phyloP scores from a whole-genome alignment of 2,329 filamentous ascomycete species.

The Podosphaera xanthii region DNA sequence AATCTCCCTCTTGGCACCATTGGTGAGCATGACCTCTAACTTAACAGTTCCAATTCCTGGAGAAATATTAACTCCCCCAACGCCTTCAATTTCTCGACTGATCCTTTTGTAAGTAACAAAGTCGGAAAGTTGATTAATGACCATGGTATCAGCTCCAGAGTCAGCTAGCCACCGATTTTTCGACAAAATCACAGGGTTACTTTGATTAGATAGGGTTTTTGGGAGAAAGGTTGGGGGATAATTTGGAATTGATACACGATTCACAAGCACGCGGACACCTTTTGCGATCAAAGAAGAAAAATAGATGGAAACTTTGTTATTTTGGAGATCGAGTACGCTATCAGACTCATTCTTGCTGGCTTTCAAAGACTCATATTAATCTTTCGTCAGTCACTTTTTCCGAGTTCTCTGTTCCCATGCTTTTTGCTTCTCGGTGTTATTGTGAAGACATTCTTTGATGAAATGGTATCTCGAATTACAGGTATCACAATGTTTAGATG shows the following conservation, averaged over 20 bases:
- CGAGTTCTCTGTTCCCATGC: not conserved
- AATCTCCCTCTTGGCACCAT: not conserved
- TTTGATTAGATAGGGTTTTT: not conserved
- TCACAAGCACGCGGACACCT: not conserved
- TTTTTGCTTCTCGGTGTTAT: not conserved
- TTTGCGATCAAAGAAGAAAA: not conserved
- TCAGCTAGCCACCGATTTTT: conserved; percentile 1
- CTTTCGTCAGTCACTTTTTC: not conserved
- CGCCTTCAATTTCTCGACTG: not conserved
- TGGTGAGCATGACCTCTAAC: not conserved
- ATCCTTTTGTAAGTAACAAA: not conserved
- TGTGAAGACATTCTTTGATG: not conserved
- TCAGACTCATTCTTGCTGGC: not conserved
- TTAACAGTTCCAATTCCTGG: not conserved
- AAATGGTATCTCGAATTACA: not conserved
- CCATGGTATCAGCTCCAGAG: conserved; percentile 1
- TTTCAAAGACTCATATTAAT: not conserved
- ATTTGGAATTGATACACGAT: too few relatives aligned
- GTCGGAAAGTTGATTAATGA: not conserved
- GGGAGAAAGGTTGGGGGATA: not conserved
- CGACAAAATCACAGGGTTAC: not conserved
- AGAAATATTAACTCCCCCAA: not conserved
- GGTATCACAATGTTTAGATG: not conserved
- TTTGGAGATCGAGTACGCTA: not conserved
- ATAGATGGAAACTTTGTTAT: not conserved